Conservation (phyloP, 179 eudicot species). For the Monotropa hypopitys region DNA sequence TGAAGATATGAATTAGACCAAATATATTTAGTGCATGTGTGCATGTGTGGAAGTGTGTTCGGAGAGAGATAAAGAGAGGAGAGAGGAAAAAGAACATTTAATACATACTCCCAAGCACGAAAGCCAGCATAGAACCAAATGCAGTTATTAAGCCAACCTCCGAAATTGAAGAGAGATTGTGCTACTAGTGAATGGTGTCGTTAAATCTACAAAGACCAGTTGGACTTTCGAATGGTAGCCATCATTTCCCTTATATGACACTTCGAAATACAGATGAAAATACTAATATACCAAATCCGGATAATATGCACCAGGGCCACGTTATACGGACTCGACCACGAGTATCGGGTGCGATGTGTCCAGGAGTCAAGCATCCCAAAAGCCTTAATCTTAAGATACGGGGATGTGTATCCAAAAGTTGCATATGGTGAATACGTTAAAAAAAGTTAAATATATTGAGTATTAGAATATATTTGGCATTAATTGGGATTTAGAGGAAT, state of each 20-base stretch:
- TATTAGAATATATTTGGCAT: too few relatives aligned
- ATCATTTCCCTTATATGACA: not conserved
- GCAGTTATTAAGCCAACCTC: not conserved
- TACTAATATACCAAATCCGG: not conserved
- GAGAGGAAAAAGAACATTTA: not conserved
- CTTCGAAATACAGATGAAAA: not conserved
- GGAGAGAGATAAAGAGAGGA: not conserved
- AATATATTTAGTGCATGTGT: not conserved
- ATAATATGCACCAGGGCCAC: not conserved
- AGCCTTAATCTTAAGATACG: not conserved
- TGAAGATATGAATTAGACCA: not conserved
- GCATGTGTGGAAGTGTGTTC: not conserved
- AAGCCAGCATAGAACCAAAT: not conserved
- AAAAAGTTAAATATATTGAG: too few relatives aligned
- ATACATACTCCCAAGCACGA: not conserved
- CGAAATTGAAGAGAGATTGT: not conserved
- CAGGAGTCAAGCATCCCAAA: not conserved
- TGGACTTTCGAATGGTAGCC: not conserved
- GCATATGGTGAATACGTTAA: too few relatives aligned
- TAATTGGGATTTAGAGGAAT: too few relatives aligned
- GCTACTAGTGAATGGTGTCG: not conserved
- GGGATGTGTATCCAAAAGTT: not conserved
- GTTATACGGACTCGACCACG: not conserved
- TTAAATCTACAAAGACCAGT: not conserved
- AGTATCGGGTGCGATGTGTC: not conserved